phyloP scores from a whole-genome alignment of 352 stramenopile species.

The Globisporangium spinosum region DNA sequence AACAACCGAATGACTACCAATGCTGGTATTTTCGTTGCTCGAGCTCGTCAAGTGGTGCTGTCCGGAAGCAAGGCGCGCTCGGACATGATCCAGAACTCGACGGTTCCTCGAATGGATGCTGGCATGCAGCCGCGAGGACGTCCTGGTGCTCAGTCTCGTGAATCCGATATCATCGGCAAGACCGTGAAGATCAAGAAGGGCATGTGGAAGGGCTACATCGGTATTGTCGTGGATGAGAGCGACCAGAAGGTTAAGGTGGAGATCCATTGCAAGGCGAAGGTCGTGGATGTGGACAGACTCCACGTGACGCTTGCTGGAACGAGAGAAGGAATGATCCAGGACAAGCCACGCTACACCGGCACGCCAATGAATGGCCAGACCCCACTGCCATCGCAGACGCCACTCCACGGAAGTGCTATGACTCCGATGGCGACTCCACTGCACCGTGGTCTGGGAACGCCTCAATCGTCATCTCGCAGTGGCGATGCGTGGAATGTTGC shows the following conservation, averaged over 20 bases:
- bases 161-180: conserved; percentile 84
- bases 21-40: conserved; percentile 87
- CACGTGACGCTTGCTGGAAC: conserved; percentile 75
- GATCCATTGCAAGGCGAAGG: conserved; percentile 88
- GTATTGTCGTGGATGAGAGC: conserved; percentile 87
- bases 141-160: conserved; percentile 31
- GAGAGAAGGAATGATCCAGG: conserved; percentile 69
- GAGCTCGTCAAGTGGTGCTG: conserved; percentile 75
- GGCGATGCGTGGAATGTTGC: conserved; percentile 84
- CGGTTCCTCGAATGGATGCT: conserved; percentile 56
- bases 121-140: conserved; percentile 36
- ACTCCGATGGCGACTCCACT: conserved; percentile 86
- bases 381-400: conserved; percentile 78
- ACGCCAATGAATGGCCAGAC: conserved; percentile 78
- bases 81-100: conserved; percentile 86
- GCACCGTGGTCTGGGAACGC: conserved; percentile 76
- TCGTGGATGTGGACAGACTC: conserved; percentile 83
- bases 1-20: conserved; percentile 89
- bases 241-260: conserved; percentile 91
- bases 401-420: conserved; percentile 78
- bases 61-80: conserved; percentile 85
- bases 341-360: conserved; percentile 63
- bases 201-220: conserved; percentile 91
- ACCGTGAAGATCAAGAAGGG: conserved; percentile 91
- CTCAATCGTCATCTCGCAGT: conserved; percentile 51